Evolutionary conservation across 169 alveolate genomes (phyloP).

Genomic region (Fabrea salina): DNA sequence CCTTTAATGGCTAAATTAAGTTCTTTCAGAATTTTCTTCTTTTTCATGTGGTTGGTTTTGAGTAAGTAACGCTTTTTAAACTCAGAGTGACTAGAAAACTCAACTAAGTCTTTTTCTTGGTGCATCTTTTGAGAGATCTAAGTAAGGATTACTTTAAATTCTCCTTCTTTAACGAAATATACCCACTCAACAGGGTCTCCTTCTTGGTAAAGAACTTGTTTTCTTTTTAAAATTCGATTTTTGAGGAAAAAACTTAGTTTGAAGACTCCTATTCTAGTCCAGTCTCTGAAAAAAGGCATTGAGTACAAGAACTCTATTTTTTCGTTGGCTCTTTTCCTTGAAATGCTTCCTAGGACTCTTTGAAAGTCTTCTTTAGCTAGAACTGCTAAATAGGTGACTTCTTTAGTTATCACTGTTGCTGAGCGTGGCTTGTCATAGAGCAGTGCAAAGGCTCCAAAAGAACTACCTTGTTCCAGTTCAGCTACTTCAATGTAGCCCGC

Average conservation of each 20-base stretch:
- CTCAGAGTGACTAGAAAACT: too few relatives aligned
- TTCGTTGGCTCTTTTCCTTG: conserved; percentile 29
- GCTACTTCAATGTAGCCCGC: too few relatives aligned
- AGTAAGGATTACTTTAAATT: conserved; percentile 20
- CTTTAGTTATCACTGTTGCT: conserved; percentile 25
- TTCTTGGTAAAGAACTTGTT: conserved; percentile 14
- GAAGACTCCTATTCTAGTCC: background rate
- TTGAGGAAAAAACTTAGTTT: conserved; percentile 9
- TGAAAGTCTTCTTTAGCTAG: conserved; percentile 28
- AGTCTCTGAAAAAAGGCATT: background rate
- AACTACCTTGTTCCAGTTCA: conserved; percentile 24
- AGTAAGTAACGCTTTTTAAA: too few relatives aligned
- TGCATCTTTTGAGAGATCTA: too few relatives aligned
- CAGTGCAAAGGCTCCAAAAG: conserved; percentile 45
- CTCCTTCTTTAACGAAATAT: conserved; percentile 34
- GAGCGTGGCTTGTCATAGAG: conserved; percentile 38
- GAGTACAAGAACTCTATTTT: background rate
- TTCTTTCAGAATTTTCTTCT: background rate
- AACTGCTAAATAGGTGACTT: background rate
- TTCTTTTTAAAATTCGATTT: background rate
- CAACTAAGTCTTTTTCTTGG: too few relatives aligned
- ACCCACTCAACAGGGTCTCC: background rate
- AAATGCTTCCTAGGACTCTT: conserved; percentile 30
- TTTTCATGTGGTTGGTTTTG: too few relatives aligned
- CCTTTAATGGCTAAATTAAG: conserved; percentile 14